These are phyloP conservation scores for Debaryomycetaceae sp. DNA, from an alignment of 1,139 yeast species.

Conservation along the genomic window DNA sequence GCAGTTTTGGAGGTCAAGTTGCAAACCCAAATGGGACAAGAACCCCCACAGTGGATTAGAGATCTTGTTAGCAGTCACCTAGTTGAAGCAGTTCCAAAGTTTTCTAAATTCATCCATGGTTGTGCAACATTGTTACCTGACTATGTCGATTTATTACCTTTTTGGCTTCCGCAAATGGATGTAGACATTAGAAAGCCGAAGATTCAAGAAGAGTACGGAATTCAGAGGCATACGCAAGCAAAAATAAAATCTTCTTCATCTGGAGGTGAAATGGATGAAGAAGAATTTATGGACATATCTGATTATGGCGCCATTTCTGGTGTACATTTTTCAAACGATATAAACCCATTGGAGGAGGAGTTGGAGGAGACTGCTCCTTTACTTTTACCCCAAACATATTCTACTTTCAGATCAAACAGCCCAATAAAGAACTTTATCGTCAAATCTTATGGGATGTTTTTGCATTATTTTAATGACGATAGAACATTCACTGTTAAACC, in stretches of 20 bases:
- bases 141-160: slow-evolving; percentile 78
- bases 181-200: slow-evolving; percentile 91
- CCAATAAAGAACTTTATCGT: slow-evolving; percentile 32
- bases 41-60: slow-evolving; percentile 96
- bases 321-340: slow-evolving; percentile 47
- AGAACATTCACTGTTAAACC: slow-evolving; percentile 71
- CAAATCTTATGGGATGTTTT: slow-evolving; percentile 35
- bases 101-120: slow-evolving; percentile 95
- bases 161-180: slow-evolving; percentile 98
- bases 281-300: slow-evolving; percentile 38
- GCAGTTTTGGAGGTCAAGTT: slow-evolving; percentile 95
- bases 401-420: slow-evolving; percentile 22
- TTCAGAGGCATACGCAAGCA: slow-evolving; percentile 27
- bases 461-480: slow-evolving; percentile 58
- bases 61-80: slow-evolving; percentile 87
- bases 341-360: slow-evolving; percentile 48
- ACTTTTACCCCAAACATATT: slow-evolving; percentile 36
- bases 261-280: slow-evolving; percentile 50
- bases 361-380: slow-evolving; percentile 43
- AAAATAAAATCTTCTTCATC: slow-evolving; percentile 37
- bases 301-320: slow-evolving; percentile 35
- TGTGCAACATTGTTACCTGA: slow-evolving; percentile 86
- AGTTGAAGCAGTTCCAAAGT: slow-evolving; percentile 97
- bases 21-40: slow-evolving; percentile 97
- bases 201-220: slow-evolving; percentile 61